A percentile compares a stretch with the other conserved stretches of the same genome.
Evolutionary conservation across 768 basidiomycete species (phyloP).

Genomic region (Cyclocybe aegerita): DNA sequence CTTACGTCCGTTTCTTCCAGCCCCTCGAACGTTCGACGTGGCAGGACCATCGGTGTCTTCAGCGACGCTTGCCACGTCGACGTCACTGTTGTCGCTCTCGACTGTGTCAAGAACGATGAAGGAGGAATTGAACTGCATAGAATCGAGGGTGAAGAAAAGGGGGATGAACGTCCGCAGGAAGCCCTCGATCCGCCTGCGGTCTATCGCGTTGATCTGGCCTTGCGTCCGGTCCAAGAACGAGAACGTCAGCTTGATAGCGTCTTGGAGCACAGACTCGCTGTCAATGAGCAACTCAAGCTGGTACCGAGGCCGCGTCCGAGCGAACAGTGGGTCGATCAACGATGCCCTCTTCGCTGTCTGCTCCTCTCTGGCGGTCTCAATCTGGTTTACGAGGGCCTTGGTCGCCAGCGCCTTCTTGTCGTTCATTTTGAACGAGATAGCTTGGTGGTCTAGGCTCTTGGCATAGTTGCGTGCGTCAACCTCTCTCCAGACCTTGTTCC

Average conservation of each 20-base stretch:
- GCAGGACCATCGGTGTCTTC: conserved; percentile 40
- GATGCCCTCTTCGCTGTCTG: conserved; percentile 76
- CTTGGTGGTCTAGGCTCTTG: conserved; percentile 93
- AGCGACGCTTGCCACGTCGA: conserved; percentile 33
- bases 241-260: conserved; percentile 84
- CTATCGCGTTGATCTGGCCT: conserved; percentile 65
- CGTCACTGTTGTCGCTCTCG: conserved; percentile 60
- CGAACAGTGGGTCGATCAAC: conserved; percentile 51
- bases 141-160: conserved; percentile 75
- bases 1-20: conserved; percentile 30
- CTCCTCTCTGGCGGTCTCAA: conserved; percentile 82
- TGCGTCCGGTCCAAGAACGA: conserved; percentile 90
- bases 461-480: conserved; percentile 93
- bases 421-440: conserved; percentile 81
- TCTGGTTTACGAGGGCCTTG: conserved; percentile 79
- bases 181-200: conserved; percentile 80
- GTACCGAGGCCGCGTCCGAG: conserved; percentile 65
- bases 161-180: conserved; percentile 78
- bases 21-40: conserved; percentile 28
- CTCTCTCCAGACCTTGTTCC: conserved; percentile 99
- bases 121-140: conserved; percentile 65
- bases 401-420: conserved; percentile 85
- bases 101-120: conserved; percentile 58
- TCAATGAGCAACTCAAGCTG: conserved; percentile 81
- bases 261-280: conserved; percentile 78